Percentiles rank a stretch among this genome's conserved stretches.
Conservation (phyloP, 2,329 filamentous ascomycete genomes). For the Ascochyta fabae region DNA sequence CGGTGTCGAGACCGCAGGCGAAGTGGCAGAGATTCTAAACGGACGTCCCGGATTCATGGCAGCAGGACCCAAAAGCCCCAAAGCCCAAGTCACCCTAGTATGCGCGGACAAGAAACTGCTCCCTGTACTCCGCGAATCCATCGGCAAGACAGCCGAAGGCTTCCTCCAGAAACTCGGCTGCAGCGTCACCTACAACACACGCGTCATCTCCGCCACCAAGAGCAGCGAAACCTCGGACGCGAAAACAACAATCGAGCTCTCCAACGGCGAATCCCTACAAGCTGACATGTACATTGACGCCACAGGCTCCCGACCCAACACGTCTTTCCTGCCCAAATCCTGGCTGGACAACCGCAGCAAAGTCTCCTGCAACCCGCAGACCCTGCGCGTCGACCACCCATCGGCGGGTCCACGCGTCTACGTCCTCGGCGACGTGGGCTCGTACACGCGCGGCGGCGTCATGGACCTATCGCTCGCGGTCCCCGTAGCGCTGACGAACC, state of each 20-base stretch:
- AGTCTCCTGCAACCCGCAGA: constrained; percentile 57
- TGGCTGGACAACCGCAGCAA: constrained; percentile 58
- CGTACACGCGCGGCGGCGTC: constrained; percentile 53
- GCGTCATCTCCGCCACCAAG: constrained; percentile 39
- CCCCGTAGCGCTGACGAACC: constrained; percentile 54
- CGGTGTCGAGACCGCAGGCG: constrained; percentile 59
- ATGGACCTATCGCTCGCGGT: constrained; percentile 52
- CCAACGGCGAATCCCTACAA: constrained; percentile 56
- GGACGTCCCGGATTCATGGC: constrained; percentile 47
- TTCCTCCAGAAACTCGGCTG: constrained; percentile 57
- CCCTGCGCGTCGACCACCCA: constrained; percentile 55
- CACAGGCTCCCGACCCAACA: constrained; percentile 61
- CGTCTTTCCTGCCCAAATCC: constrained; percentile 58
- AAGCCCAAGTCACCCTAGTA: constrained; percentile 55
- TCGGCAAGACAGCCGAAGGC: constrained; percentile 55
- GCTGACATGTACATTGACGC: constrained; percentile 63
- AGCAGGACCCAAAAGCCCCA: constrained; percentile 47
- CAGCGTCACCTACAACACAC: constrained; percentile 51
- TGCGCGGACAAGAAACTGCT: constrained; percentile 54
- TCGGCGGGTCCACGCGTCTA: constrained; percentile 54
- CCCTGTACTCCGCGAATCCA: constrained; percentile 50
- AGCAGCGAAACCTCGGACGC: constrained; percentile 43
- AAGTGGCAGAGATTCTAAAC: constrained; percentile 54
- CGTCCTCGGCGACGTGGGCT: constrained; percentile 57
- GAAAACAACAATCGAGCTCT: constrained; percentile 52